Base-by-base conservation (phyloP, 163 green algal species). In the Scenedesmus sp. region DNA sequence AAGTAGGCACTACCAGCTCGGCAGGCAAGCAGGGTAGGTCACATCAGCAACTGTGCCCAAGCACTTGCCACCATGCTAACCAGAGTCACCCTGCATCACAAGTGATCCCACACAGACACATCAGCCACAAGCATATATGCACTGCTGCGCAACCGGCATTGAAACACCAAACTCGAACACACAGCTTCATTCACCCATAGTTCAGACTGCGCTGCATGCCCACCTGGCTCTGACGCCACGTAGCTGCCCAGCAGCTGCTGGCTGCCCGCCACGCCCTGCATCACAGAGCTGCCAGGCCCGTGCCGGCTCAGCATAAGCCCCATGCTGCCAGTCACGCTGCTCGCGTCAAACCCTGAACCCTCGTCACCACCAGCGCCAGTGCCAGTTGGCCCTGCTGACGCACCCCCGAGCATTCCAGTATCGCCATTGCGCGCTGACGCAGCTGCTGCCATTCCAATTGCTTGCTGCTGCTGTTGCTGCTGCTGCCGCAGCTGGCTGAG, bases 201-300 rank as follows among this genome's bases (percentile, higher is more conserved):
- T 6, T 86, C 20, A 18, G 1, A 34, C 46, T 46, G 52, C 34
- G 12, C 52, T 1, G 3, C 54, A 67, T 9, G 3, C 79, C 15
- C 60, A 92, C 88, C 88, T 82, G 88, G 88, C 84, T 92, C 88
- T 46, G 88, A 92, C 4, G 66, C 57, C 0, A 52, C 55, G 54
- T 59, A 83, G 88, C 56, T 88, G 1, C 79, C 55, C 77, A 92
- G 64, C 77, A 92, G 79, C 52, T 88, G 79, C 88, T 83, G 77
- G 82, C 88, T 92, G 74, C 74, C 60, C 46, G n/a, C 20, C 23
- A 56, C 23, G 9, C 20, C 9, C 56, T 77, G 57, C 52, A 66
- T 76, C 59, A 74, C 9, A 16, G 77, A 10, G 0, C 83, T 76
- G 9, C 55, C 70, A 6, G n/a, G 26, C 0, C 57, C 26, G 23